Percentiles rank a stretch among this genome's conserved stretches.
phyloP scores from a whole-genome alignment of 441 rosid genomes.

The Erodium texanum region DNA sequence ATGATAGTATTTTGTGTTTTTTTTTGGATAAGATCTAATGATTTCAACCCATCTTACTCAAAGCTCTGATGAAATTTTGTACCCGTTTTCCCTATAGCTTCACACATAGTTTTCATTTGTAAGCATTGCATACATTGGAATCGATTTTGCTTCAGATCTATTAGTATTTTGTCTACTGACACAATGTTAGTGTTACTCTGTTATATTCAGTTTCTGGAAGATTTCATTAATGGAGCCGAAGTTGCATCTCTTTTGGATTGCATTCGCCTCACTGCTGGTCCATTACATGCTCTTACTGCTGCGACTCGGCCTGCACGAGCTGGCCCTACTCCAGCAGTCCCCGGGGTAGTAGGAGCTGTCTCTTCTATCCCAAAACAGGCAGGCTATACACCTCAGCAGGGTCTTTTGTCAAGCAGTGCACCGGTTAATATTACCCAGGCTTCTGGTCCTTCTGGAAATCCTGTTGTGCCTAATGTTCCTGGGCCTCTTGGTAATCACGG shows the following conservation, averaged over 20 bases:
- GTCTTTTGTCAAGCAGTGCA: constrained; percentile 29
- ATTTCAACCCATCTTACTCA: background rate
- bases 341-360: constrained; percentile 39
- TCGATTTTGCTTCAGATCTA: background rate
- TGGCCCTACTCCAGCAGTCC: constrained; percentile 55
- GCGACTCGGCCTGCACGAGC: constrained; percentile 99
- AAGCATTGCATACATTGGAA: background rate
- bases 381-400: constrained; percentile 52
- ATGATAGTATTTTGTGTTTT: background rate
- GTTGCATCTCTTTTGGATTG: constrained; percentile 27
- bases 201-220: constrained; percentile 19
- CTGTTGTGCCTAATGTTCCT: constrained; percentile 36
- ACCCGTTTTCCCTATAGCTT: background rate
- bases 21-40: background rate
- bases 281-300: constrained; percentile 88
- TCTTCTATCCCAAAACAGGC: constrained; percentile 58
- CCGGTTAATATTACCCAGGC: constrained; percentile 27
- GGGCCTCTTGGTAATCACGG: constrained; percentile 51
- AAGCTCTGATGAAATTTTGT: background rate
- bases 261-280: constrained; percentile 43
- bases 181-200: background rate
- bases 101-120: background rate
- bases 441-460: constrained; percentile 35
- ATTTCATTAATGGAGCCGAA: constrained; percentile 26
- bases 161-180: background rate